Evolutionary conservation across 2,329 filamentous ascomycete species (phyloP).

Genomic region (Sporothrix mexicana): DNA sequence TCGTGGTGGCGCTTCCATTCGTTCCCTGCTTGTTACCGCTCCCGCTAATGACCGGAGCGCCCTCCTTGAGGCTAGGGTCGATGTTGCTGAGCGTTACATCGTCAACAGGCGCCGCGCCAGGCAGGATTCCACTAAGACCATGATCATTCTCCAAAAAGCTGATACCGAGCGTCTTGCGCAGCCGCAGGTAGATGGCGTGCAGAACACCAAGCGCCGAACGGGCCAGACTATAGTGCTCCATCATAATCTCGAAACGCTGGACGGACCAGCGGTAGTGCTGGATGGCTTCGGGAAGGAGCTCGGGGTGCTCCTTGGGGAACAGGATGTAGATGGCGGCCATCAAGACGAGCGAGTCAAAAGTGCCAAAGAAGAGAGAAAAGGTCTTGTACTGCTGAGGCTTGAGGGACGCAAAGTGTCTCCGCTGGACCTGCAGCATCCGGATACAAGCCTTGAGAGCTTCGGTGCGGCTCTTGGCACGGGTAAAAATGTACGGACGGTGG

Average conservation of each 20-base stretch:
- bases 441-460: slow-evolving; percentile 63
- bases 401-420: slow-evolving; percentile 55
- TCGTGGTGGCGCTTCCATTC: slow-evolving; percentile 3
- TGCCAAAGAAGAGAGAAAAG: slow-evolving; percentile 66
- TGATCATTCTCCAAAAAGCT: slow-evolving; percentile 41
- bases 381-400: slow-evolving; percentile 59
- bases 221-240: slow-evolving; percentile 59
- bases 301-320: slow-evolving; percentile 61
- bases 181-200: slow-evolving; percentile 59
- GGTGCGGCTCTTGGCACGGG: slow-evolving; percentile 57
- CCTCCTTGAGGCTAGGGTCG: slow-evolving; percentile 37
- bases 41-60: background rate
- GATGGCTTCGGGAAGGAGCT: slow-evolving; percentile 53
- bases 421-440: slow-evolving; percentile 61
- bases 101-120: slow-evolving; percentile 32
- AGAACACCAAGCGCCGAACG: slow-evolving; percentile 61
- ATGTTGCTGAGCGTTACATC: slow-evolving; percentile 37
- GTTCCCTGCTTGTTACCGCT: background rate
- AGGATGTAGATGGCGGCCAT: slow-evolving; percentile 66
- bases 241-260: slow-evolving; percentile 63
- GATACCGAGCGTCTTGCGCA: slow-evolving; percentile 57
- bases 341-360: slow-evolving; percentile 68
- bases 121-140: slow-evolving; percentile 24
- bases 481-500: slow-evolving; percentile 68
- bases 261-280: slow-evolving; percentile 66